phyloP scores from a whole-genome alignment of 805 yeast species.

The Candida stauntonica region DNA sequence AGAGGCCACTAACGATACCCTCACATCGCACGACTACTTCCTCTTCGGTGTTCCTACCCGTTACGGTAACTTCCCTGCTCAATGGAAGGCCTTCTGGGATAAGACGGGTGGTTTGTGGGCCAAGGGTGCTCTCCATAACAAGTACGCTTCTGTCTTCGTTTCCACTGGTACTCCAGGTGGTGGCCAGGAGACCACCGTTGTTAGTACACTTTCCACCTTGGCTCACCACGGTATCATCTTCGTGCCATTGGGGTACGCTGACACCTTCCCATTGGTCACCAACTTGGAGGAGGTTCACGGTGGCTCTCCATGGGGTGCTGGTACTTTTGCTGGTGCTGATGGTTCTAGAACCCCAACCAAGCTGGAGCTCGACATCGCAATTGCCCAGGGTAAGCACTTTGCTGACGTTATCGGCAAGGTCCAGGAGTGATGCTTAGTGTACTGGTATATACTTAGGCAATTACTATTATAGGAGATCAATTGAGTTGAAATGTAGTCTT shows the following conservation, averaged over 20 bases:
- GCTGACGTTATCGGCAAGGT: slow-evolving; percentile 8
- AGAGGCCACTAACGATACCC: slow-evolving; percentile 50
- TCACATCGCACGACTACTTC: slow-evolving; percentile 65
- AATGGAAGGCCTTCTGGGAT: slow-evolving; percentile 73
- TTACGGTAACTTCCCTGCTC: slow-evolving; percentile 72
- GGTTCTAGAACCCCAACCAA: slow-evolving; percentile 65
- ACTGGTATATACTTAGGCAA: background rate
- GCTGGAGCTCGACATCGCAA: slow-evolving; percentile 59
- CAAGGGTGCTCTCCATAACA: slow-evolving; percentile 60
- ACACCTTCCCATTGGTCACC: slow-evolving; percentile 49
- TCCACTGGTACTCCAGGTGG: slow-evolving; percentile 72
- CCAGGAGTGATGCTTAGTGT: background rate
- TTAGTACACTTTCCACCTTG: slow-evolving; percentile 51
- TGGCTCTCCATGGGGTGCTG: slow-evolving; percentile 85
- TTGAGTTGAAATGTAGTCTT: background rate
- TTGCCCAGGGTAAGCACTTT: slow-evolving; percentile 49
- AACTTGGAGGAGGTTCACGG: slow-evolving; percentile 68
- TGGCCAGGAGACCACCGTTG: slow-evolving; percentile 69
- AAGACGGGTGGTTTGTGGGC: slow-evolving; percentile 76
- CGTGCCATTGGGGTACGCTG: slow-evolving; percentile 71
- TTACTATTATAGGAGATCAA: background rate
- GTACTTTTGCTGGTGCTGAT: slow-evolving; percentile 68
- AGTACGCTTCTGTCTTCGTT: slow-evolving; percentile 62
- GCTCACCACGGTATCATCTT: slow-evolving; percentile 74
- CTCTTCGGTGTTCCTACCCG: slow-evolving; percentile 79